These are phyloP conservation scores for Melanogaster broomeanus DNA, from an alignment of 768 basidiomycete species.

Conservation along the genomic window DNA sequence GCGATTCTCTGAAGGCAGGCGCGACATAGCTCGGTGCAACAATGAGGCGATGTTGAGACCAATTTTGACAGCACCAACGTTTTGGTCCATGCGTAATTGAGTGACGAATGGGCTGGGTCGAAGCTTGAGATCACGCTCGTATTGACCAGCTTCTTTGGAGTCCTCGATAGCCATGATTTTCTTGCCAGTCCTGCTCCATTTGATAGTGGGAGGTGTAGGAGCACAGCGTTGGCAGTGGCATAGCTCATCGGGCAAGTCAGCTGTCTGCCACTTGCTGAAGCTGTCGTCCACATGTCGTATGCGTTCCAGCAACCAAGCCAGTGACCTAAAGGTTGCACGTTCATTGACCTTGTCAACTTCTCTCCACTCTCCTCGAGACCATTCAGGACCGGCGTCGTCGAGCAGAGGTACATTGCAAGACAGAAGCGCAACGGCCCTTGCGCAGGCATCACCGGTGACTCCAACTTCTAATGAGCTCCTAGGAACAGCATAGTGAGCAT, in stretches of 20 bases:
- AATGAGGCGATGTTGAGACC: conserved; percentile 89
- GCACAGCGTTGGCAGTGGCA: conserved; percentile 79
- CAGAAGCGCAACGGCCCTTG: conserved; percentile 75
- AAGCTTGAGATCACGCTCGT: conserved; percentile 84
- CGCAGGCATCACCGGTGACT: conserved; percentile 63
- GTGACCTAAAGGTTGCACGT: conserved; percentile 71
- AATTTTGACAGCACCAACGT: conserved; percentile 71
- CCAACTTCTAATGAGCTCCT: conserved; percentile 49
- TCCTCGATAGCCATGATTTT: conserved; percentile 76
- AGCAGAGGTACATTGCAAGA: conserved; percentile 74
- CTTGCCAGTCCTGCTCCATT: conserved; percentile 68
- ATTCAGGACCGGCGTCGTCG: conserved; percentile 72
- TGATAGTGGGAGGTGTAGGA: conserved; percentile 71
- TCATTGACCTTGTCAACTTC: conserved; percentile 89
- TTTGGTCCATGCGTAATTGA: conserved; percentile 68
- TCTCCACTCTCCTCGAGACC: conserved; percentile 72
- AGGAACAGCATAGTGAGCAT: conserved; percentile 71
- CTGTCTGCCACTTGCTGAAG: conserved; percentile 66
- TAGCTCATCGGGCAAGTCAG: conserved; percentile 46
- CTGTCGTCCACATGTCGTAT: conserved; percentile 72
- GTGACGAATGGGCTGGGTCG: conserved; percentile 87
- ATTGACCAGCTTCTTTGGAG: conserved; percentile 81
- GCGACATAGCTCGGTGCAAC: conserved; percentile 81
- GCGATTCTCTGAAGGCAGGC: conserved; percentile 63
- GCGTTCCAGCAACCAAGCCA: conserved; percentile 89